Evolutionary conservation across 148 eudicot genomes (phyloP), one percentile per base, ranked within the genome.

Genomic region (Camellia sinensis): DNA sequence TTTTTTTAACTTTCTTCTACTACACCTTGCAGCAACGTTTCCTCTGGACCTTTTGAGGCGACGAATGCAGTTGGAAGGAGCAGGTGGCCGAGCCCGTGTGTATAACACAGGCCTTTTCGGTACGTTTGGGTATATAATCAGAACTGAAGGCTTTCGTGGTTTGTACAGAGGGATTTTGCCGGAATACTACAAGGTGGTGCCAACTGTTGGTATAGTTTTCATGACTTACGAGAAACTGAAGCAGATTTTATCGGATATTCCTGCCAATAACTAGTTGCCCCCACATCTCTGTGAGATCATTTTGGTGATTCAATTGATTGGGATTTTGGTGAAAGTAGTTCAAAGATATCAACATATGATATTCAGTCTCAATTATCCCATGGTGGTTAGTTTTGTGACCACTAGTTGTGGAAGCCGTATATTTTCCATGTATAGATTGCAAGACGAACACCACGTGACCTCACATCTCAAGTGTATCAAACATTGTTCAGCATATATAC

Each of bases 61-160:
- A 67, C 85, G 99, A 76, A 96, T 90, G 93, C 99, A 93, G 75
- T 82, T 96, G 84, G 98, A 96, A 89, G 99, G 99, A 78, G 99
- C 98, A n/a, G 97, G 95, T 72, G 99, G 99, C 15, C 89, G 89
- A 71, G 91, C 95, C 64, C 91, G 84, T 18, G 88, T 96, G 3
- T 96, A 96, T 81, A 93, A 83, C 60, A 83, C 88, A 0, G 98
- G 99, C 46, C 79, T 96, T 21, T 83, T 89, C 43, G 91, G 97
- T 75, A 90, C 98, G 17, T 87, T 93, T 76, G 71, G 82, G 69
- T 91, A 90, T 48, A 89, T 89, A 21, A 43, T 84, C 57, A 80
- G 71, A 78, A 70, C 74, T 21, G 92, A 89, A 87, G 92, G 92
- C 52, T 45, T 87, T 17, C 86, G 88, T 15, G 90, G 92, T 48